Percentiles rank a stretch among this genome's conserved stretches.
These are phyloP conservation scores for Yamadazyma phyllophila DNA, from an alignment of 805 yeast species.

Conservation along the genomic window DNA sequence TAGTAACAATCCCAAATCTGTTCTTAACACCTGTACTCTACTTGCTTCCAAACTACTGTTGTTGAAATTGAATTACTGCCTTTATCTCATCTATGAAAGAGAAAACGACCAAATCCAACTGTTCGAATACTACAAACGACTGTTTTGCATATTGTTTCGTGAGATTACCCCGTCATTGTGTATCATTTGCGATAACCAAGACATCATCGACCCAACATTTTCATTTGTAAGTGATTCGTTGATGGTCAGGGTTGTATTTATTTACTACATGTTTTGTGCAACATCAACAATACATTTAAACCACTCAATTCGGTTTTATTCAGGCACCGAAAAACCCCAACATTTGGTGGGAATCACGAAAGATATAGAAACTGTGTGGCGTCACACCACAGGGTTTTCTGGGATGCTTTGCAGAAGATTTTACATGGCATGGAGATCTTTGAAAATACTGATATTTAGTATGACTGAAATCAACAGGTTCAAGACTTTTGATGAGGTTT, in stretches of 20 bases:
- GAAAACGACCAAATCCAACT: background rate
- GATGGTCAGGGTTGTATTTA: constrained; percentile 8
- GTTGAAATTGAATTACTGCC: constrained; percentile 7
- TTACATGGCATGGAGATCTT: constrained; percentile 11
- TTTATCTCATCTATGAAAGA: constrained; percentile 7
- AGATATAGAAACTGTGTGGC: constrained; percentile 2
- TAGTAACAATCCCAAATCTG: background rate
- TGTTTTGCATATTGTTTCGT: background rate
- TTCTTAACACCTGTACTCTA: background rate
- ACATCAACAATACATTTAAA: constrained; percentile 10
- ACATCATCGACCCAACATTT: constrained; percentile 1
- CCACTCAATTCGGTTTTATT: constrained; percentile 8
- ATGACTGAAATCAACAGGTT: constrained; percentile 5
- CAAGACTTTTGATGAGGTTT: constrained; percentile 7
- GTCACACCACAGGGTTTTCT: background rate
- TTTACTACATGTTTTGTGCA: constrained; percentile 6
- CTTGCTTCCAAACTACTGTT: constrained; percentile 1
- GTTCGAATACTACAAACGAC: constrained; percentile 4
- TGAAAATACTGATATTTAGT: constrained; percentile 7
- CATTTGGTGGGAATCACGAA: constrained; percentile 9
- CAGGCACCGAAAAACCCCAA: constrained; percentile 8
- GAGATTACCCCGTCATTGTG: constrained; percentile 1
- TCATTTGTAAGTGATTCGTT: constrained; percentile 3
- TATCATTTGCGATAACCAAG: background rate
- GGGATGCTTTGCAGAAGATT: constrained; percentile 8